These are phyloP conservation scores for Linum tenue DNA, from an alignment of 345 rosid species.

Conservation along the genomic window DNA sequence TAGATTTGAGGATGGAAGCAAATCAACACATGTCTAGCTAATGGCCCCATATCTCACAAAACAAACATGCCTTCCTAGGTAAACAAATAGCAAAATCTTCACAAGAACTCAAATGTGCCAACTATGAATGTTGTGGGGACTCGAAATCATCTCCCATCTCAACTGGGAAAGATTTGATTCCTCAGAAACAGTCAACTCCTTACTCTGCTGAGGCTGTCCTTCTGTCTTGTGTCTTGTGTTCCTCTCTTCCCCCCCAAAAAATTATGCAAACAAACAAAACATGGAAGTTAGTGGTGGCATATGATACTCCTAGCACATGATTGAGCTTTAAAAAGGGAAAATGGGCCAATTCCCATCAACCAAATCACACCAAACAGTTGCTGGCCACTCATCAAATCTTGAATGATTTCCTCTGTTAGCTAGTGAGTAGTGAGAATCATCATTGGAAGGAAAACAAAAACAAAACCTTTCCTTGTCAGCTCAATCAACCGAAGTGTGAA, in stretches of 20 bases:
- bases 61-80: background rate
- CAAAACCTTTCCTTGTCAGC: constrained; percentile 6
- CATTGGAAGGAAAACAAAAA: background rate
- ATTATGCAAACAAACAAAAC: background rate
- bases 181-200: constrained; percentile 6
- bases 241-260: background rate
- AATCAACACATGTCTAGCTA: too few relatives aligned
- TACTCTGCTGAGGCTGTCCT: constrained; percentile 18
- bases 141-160: background rate
- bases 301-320: background rate
- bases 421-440: background rate
- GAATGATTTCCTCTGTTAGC: background rate
- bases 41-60: too few relatives aligned
- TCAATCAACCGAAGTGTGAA: constrained; percentile 11
- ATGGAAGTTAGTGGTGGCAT: constrained; percentile 4
- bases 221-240: constrained; percentile 1
- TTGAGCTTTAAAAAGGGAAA: background rate
- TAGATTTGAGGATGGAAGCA: too few relatives aligned
- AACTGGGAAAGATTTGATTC: constrained; percentile 16
- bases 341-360: background rate
- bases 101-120: background rate
- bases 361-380: background rate
- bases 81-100: background rate
- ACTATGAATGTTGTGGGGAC: background rate
- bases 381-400: background rate